Base-by-base conservation (phyloP, 768 basidiomycete species). In the Mycena crocata region DNA sequence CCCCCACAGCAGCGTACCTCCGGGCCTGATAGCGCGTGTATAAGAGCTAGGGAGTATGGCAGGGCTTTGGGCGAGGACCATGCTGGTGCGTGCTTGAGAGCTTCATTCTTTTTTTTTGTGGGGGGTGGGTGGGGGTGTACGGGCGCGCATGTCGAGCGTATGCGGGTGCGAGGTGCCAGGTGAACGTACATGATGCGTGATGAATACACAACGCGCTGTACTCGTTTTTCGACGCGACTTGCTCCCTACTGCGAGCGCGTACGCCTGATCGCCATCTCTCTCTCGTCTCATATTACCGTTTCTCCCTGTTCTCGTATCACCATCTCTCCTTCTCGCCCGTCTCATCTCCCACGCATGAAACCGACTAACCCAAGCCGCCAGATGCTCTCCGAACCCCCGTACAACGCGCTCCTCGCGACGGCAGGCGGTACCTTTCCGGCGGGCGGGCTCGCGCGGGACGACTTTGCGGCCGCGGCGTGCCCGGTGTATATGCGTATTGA, bases 51-150 rank as follows among this genome's bases (percentile, higher is more conserved):
- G 86, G 26, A 70, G 79, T 13, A 74, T 88, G 49, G 72, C 68
- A 44, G 87, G 86, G 14, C 75, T 84, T 21, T 87, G 84, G 82
- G 78, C 84, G 60, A 86, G 87, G 17, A 78, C 82, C 12, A 79
- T 85, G 76, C 67, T 85, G 83, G 64, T 65, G 44, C 10, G 64
- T 57, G 42, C 17, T 13, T 34, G 26, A 6, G 37, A 9, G 7
- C 37, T 37, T 32, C 2, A 24, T 44, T n/a, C 23, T 37, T 23
- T 57, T 34, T 35, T 19, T 19, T n/a, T n/a, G n/a, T n/a, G n/a
- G n/a, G n/a, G n/a, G n/a, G n/a, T n/a, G n/a, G n/a, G n/a, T n/a
- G n/a, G n/a, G n/a, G n/a, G n/a, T n/a, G n/a, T n/a, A n/a, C n/a
- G n/a, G n/a, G n/a, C n/a, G n/a, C n/a, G n/a, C n/a, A n/a, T 19